Base-by-base conservation (phyloP, 495 filamentous ascomycete genomes). In the Chaetomium cochliodes region DNA sequence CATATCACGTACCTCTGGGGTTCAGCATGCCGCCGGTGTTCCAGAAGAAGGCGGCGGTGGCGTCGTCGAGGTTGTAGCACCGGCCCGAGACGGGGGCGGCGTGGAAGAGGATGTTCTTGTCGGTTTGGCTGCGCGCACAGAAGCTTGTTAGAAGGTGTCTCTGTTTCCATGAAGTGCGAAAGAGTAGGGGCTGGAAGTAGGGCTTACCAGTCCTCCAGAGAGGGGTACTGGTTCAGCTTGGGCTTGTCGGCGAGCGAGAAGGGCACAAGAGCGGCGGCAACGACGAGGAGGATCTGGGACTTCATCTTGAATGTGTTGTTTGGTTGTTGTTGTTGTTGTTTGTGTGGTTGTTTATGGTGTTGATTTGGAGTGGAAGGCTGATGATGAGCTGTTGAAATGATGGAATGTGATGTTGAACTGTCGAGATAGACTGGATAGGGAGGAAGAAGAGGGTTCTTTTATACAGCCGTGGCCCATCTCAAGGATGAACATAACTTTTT, bases 101-200 rank as follows among this genome's bases (percentile, higher is more conserved):
- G 50, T 52, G 50, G 50, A 13, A 52, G 50, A 52, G 50, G 50
- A 52, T 52, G 50, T 28, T 28, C 50, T 52, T 52, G 50, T 52
- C 50, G 16, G 28, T 52, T 1, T 9, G 50, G 50, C 50, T 52
- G 50, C 23, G 50, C 4, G 12, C 1, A 52, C 8, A 51, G 0
- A 18, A 22, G 15, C 23, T 15, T 52, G 25, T 52, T 15, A 52
- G 23, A 22, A 26, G 9, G 50, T 11, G 25, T 26, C 5, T 26
- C 22, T 16, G 0, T 0, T 26, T 13, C 9, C 2, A 30, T 30
- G n/a, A 16, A 26, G 22, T n/a, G 23, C 9, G 47, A 33, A 3
- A n/a, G 22, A 26, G 49, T 1, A 5, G 20, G 9, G 49, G 13
- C 49, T 0, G 20, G 49, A 5, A 26, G 50, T 28, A 12, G 33